phyloP scores from a whole-genome alignment of 495 filamentous ascomycete species.

The Clavariopsis aquatica region DNA sequence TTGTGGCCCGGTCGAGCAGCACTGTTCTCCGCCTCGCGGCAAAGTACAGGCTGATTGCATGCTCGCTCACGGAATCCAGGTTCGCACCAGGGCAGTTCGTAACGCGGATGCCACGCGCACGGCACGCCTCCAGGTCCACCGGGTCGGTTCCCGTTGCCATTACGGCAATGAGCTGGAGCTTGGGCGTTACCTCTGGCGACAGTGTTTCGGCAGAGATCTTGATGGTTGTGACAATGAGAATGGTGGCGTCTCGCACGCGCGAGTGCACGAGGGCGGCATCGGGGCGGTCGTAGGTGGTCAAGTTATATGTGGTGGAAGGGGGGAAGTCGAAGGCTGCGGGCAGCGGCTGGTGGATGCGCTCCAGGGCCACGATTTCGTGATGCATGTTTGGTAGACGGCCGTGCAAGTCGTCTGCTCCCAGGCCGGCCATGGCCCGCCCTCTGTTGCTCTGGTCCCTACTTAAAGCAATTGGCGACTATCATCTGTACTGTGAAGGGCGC shows the following conservation, averaged over 20 bases:
- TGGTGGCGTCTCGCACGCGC: conserved; percentile 52
- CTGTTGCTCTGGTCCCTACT: no score
- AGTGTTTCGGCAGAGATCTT: conserved; percentile 47
- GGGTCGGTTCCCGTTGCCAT: conserved; percentile 56
- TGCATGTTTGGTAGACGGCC: conserved; percentile 13
- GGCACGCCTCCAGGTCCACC: conserved; percentile 53
- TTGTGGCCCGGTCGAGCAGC: conserved; percentile 46
- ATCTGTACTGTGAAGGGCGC: no score
- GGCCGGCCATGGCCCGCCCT: neutral
- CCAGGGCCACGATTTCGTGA: conserved; percentile 53
- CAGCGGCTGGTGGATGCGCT: conserved; percentile 50
- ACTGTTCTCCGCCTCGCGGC: conserved; percentile 53
- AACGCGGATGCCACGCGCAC: conserved; percentile 50
- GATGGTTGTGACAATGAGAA: conserved; percentile 50
- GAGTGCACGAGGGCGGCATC: conserved; percentile 39
- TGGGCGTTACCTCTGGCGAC: conserved; percentile 36
- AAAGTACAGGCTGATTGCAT: conserved; percentile 58
- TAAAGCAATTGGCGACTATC: no score
- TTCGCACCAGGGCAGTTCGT: conserved; percentile 50
- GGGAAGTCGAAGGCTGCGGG: conserved; percentile 47
- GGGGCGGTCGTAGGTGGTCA: conserved; percentile 39
- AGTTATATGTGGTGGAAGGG: conserved; percentile 43
- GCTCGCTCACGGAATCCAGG: conserved; percentile 56
- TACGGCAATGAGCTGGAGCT: conserved; percentile 52
- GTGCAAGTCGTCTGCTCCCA: neutral